Evolutionary conservation across 176 grass and related monocot genomes (phyloP).

Genomic region (Coix lacrymajobi): DNA sequence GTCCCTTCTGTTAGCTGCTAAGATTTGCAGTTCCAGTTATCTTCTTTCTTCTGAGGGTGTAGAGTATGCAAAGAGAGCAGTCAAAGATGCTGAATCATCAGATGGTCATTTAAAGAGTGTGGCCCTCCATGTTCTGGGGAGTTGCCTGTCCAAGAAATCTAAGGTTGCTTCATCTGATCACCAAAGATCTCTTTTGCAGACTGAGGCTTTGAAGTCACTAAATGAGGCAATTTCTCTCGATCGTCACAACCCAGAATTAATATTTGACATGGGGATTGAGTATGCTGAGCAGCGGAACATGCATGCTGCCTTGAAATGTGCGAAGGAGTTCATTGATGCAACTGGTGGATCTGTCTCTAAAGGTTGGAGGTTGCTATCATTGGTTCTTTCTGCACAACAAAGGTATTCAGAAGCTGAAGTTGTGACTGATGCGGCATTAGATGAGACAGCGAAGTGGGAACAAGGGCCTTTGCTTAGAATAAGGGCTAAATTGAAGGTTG

Average conservation of each 20-base stretch:
- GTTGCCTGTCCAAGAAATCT: constrained; percentile 66
- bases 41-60: constrained; percentile 75
- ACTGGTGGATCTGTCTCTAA: constrained; percentile 86
- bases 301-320: constrained; percentile 70
- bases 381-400: constrained; percentile 87
- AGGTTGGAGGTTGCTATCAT: constrained; percentile 84
- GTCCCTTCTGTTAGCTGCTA: constrained; percentile 73
- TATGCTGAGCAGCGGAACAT: constrained; percentile 92
- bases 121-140: constrained; percentile 69
- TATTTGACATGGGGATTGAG: constrained; percentile 77
- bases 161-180: constrained; percentile 80
- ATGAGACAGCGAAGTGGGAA: constrained; percentile 95
- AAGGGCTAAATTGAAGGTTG: constrained; percentile 84
- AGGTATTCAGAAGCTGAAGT: constrained; percentile 80
- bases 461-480: constrained; percentile 85
- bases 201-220: constrained; percentile 78
- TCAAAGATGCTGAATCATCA: constrained; percentile 37
- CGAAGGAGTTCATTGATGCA: constrained; percentile 82
- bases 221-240: constrained; percentile 58
- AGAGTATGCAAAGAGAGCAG: constrained; percentile 74
- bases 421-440: constrained; percentile 88
- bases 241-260: constrained; percentile 51
- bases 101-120: constrained; percentile 71
- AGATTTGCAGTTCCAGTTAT: constrained; percentile 67
- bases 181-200: constrained; percentile 71